phyloP scores from a whole-genome alignment of 2,329 filamentous ascomycete species.

The Neurospora crassa region DNA sequence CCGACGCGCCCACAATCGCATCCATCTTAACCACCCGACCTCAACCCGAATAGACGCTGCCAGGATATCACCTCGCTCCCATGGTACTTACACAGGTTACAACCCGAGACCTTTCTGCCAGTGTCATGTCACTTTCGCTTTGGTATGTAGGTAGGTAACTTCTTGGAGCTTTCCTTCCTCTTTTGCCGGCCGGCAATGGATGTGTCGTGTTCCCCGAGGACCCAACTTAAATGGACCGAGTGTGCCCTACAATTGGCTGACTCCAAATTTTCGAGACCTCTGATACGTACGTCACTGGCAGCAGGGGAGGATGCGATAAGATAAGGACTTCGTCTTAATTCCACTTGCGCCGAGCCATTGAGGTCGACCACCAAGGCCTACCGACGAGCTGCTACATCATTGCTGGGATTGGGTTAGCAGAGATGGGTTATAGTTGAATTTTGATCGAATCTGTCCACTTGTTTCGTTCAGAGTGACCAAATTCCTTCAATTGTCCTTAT shows the following conservation, averaged over 20 bases:
- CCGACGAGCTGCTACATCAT: neutral
- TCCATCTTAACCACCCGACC: neutral
- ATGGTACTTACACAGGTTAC: neutral
- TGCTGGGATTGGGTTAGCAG: neutral
- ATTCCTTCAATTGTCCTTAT: neutral
- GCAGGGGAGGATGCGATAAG: constrained; percentile 11
- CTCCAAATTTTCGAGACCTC: constrained; percentile 10
- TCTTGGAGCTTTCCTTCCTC: neutral
- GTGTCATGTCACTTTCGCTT: neutral
- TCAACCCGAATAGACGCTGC: neutral
- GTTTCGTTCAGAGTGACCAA: neutral
- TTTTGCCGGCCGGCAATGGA: constrained; percentile 8
- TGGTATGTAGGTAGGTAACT: neutral
- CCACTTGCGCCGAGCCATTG: neutral
- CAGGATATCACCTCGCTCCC: neutral
- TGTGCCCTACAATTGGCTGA: neutral
- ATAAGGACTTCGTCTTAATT: constrained; percentile 9
- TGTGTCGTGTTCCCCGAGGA: neutral
- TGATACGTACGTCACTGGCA: constrained; percentile 16
- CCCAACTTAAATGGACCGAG: neutral
- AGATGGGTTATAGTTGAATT: neutral
- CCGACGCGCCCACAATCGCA: neutral
- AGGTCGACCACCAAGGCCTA: neutral
- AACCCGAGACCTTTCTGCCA: neutral
- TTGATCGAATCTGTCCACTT: neutral